Conservation (phyloP, 2,329 filamentous ascomycete genomes). For the Aspergillus alliaceus region DNA sequence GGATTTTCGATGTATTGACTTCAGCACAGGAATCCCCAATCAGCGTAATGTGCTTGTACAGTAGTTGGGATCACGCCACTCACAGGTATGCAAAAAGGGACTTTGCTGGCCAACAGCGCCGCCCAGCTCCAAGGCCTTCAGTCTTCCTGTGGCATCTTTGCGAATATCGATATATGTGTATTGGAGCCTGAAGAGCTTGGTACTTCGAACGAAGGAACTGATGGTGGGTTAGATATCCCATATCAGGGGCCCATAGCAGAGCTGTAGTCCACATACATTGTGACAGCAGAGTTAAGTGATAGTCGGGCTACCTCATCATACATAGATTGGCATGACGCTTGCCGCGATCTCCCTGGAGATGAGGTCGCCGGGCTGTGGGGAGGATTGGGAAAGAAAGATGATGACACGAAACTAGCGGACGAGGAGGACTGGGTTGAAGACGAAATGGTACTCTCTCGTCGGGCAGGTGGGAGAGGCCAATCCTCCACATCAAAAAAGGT, state of each 20-base stretch:
- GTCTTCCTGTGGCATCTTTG: conserved; percentile 36
- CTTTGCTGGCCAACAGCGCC: conserved; percentile 37
- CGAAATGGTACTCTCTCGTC: conserved; percentile 26
- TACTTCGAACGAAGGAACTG: conserved; percentile 41
- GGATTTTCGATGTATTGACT: conserved; percentile 39
- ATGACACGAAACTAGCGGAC: conserved; percentile 27
- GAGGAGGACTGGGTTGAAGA: conserved; percentile 27
- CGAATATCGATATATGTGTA: conserved; percentile 41
- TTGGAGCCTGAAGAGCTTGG: conserved; percentile 40
- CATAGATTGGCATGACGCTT: conserved; percentile 27
- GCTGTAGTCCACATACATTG: conserved; percentile 28
- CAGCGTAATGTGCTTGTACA: neutral
- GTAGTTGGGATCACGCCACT: conserved; percentile 20
- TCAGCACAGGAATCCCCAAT: neutral
- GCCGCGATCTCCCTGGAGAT: conserved; percentile 26
- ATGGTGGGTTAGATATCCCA: neutral
- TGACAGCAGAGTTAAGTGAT: conserved; percentile 31
- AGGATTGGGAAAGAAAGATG: conserved; percentile 18
- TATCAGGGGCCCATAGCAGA: neutral
- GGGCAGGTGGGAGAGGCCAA: conserved; percentile 28
- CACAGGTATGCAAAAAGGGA: conserved; percentile 41
- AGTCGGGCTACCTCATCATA: conserved; percentile 34
- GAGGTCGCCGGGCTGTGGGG: conserved; percentile 26
- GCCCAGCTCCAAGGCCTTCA: conserved; percentile 40
- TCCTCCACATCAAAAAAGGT: conserved; percentile 22